phyloP scores from a whole-genome alignment of 1,284 basidiomycete species.

The Golubevia sp. region DNA sequence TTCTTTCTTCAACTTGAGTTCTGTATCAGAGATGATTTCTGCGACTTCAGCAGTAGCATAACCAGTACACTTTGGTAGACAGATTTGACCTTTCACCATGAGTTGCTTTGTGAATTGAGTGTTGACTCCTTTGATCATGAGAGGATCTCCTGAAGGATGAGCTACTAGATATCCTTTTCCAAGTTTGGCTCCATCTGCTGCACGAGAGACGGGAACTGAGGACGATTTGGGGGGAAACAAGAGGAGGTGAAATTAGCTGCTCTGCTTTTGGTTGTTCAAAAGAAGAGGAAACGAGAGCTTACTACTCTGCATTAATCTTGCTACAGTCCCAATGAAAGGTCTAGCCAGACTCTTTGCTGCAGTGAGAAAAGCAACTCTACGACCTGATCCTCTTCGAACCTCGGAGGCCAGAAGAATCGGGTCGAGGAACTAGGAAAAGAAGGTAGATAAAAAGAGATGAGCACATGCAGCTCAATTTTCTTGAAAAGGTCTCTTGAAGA shows the following conservation, averaged over 20 bases:
- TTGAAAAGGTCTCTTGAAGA: no score
- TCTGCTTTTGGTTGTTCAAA: background rate
- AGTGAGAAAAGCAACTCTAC: constrained; percentile 58
- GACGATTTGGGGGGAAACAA: background rate
- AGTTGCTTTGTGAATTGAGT: constrained; percentile 54
- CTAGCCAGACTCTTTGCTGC: constrained; percentile 58
- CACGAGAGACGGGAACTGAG: constrained; percentile 54
- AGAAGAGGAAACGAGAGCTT: background rate
- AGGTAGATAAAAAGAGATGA: background rate
- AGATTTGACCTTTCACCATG: constrained; percentile 46
- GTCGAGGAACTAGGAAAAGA: constrained; percentile 49
- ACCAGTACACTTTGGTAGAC: constrained; percentile 53
- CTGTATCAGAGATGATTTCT: constrained; percentile 55
- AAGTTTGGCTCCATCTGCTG: constrained; percentile 52
- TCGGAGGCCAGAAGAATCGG: constrained; percentile 58
- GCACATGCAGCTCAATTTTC: background rate
- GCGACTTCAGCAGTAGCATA: constrained; percentile 51
- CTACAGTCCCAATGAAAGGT: constrained; percentile 49
- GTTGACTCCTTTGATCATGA: constrained; percentile 38
- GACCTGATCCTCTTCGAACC: constrained; percentile 47
- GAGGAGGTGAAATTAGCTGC: background rate
- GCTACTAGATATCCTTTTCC: constrained; percentile 42
- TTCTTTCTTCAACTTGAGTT: constrained; percentile 53
- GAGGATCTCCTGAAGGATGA: constrained; percentile 39
- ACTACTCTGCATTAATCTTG: constrained; percentile 50